phyloP scores from a whole-genome alignment of 805 yeast genomes.

The Myxozyma monticola region DNA sequence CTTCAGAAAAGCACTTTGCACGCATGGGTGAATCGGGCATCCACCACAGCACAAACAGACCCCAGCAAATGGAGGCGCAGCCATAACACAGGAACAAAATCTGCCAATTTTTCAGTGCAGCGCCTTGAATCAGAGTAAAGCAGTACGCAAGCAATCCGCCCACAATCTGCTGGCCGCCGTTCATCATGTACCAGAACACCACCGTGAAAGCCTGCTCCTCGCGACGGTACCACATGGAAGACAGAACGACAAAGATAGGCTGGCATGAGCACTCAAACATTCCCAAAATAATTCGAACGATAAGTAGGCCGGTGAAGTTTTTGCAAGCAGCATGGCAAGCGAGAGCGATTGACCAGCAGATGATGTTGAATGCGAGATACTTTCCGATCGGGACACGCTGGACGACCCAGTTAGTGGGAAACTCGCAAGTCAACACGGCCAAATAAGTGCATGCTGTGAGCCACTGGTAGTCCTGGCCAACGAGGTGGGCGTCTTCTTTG shows the following conservation, averaged over 20 bases:
- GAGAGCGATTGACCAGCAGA: slow-evolving; percentile 49
- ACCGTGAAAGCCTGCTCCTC: slow-evolving; percentile 53
- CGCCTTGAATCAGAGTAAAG: slow-evolving; percentile 3
- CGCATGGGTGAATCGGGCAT: slow-evolving; percentile 55
- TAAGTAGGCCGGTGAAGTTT: slow-evolving; percentile 47
- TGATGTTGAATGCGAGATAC: slow-evolving; percentile 48
- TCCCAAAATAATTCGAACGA: slow-evolving; percentile 48
- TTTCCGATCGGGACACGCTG: slow-evolving; percentile 54
- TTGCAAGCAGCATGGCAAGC: slow-evolving; percentile 44
- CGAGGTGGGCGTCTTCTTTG: slow-evolving; percentile 40
- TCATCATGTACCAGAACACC: slow-evolving; percentile 39
- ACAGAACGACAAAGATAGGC: slow-evolving; percentile 55
- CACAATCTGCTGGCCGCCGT: slow-evolving; percentile 34
- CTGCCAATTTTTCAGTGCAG: slow-evolving; percentile 10
- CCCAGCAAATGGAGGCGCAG: slow-evolving; percentile 5
- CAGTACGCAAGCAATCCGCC: slow-evolving; percentile 10
- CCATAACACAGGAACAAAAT: slow-evolving; percentile 9
- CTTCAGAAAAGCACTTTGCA: slow-evolving; percentile 40
- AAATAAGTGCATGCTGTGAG: slow-evolving; percentile 46
- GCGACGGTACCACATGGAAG: slow-evolving; percentile 60
- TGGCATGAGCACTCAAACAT: slow-evolving; percentile 49
- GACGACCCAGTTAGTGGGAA: slow-evolving; percentile 41
- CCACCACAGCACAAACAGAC: slow-evolving; percentile 23
- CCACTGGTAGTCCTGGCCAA: slow-evolving; percentile 49
- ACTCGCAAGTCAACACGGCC: slow-evolving; percentile 48